A percentile compares a stretch with the other conserved stretches of the same genome.
Evolutionary conservation across 1,139 yeast genomes (phyloP).

Genomic region (Pichia sp.): DNA sequence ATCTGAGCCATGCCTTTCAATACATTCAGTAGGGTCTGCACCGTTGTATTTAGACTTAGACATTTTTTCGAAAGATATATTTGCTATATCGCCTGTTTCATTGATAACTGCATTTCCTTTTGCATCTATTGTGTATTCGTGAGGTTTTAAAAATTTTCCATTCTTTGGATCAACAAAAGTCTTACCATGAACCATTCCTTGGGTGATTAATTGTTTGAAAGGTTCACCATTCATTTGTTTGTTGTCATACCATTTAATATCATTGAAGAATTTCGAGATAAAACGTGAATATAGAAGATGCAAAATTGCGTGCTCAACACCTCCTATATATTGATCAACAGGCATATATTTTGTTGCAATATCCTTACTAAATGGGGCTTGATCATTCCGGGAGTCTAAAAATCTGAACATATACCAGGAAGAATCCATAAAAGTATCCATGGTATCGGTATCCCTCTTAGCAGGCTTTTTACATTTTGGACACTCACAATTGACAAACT

Average conservation of each 20-base stretch:
- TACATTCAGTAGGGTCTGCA: conserved; percentile 78
- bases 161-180: conserved; percentile 67
- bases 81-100: conserved; percentile 45
- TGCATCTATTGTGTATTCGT: conserved; percentile 47
- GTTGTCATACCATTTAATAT: conserved; percentile 52
- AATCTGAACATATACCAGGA: conserved; percentile 94
- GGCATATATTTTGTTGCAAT: conserved; percentile 61
- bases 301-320: conserved; percentile 92
- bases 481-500: conserved; percentile 68
- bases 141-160: conserved; percentile 71
- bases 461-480: conserved; percentile 77
- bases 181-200: conserved; percentile 96
- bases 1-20: conserved; percentile 81
- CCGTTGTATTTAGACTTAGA: conserved; percentile 94
- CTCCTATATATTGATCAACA: conserved; percentile 87
- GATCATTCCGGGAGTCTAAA: conserved; percentile 59
- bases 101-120: conserved; percentile 40
- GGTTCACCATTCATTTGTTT: conserved; percentile 60
- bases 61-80: conserved; percentile 77
- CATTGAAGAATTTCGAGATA: conserved; percentile 67
- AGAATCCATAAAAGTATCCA: conserved; percentile 97
- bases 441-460: conserved; percentile 88
- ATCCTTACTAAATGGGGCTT: conserved; percentile 43
- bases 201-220: conserved; percentile 70
- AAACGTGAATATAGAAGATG: conserved; percentile 84